A percentile compares a stretch with the other conserved stretches of the same genome.
phyloP scores from a whole-genome alignment of 371 early-diverging fungal species.

The Mortierella sp. region DNA sequence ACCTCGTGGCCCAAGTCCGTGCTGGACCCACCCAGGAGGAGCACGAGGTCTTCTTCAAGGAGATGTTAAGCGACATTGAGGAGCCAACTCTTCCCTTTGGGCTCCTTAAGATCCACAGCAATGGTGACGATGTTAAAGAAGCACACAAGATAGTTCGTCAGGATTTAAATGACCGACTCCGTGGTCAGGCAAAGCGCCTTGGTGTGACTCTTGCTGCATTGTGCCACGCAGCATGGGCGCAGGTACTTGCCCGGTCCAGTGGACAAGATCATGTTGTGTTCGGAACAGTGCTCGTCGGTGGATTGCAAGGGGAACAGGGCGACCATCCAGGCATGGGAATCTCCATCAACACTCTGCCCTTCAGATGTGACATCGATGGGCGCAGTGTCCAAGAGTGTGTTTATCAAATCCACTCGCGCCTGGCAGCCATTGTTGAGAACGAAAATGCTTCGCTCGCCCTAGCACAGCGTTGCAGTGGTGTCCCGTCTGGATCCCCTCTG shows the following conservation, averaged over 20 bases:
- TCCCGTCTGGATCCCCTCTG: constrained; percentile 24
- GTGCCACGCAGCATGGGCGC: constrained; percentile 13
- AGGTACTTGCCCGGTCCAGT: constrained; percentile 7
- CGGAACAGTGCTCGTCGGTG: constrained; percentile 17
- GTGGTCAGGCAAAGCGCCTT: constrained; percentile 14
- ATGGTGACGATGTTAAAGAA: constrained; percentile 4
- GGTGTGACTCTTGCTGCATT: constrained; percentile 13
- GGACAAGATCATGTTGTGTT: constrained; percentile 12
- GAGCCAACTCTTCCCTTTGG: constrained; percentile 18
- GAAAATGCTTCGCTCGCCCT: constrained; percentile 14
- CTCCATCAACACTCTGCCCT: constrained; percentile 20
- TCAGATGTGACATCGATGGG: constrained; percentile 7
- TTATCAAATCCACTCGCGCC: not conserved
- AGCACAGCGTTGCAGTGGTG: constrained; percentile 38
- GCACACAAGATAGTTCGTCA: constrained; percentile 5
- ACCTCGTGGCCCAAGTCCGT: constrained; percentile 5
- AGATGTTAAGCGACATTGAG: constrained; percentile 25
- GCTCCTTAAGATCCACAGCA: constrained; percentile 1
- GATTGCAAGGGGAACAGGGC: constrained; percentile 15
- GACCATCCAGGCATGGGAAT: constrained; percentile 3
- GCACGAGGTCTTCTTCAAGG: not conserved
- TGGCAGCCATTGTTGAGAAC: constrained; percentile 8
- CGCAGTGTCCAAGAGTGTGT: constrained; percentile 14
- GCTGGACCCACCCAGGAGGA: not conserved
- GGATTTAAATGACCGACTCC: constrained; percentile 19